These are phyloP conservation scores for Ogataea saltuana DNA, from an alignment of 805 yeast genomes.

Conservation along the genomic window DNA sequence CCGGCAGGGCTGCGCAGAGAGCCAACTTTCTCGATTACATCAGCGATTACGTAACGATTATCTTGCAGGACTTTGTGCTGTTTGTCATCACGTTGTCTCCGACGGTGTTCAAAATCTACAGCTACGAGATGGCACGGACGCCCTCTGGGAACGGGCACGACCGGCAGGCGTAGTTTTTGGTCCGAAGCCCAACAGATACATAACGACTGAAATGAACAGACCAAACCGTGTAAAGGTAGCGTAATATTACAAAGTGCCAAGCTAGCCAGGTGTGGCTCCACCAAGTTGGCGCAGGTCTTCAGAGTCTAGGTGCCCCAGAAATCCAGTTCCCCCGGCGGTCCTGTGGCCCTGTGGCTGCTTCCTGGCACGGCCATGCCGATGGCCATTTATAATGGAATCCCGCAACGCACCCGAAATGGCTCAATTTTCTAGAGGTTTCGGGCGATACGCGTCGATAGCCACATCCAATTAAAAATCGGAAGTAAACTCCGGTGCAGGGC, in stretches of 20 bases:
- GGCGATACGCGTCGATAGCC: conserved; percentile 8
- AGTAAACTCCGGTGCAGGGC: conserved; percentile 6
- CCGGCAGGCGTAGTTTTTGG: too few relatives aligned
- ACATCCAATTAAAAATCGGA: conserved; percentile 8
- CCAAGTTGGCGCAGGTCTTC: too few relatives aligned
- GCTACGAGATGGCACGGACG: conserved; percentile 17
- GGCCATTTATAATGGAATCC: background rate
- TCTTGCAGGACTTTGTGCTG: conserved; percentile 22
- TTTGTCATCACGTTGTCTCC: conserved; percentile 24
- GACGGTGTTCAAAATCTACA: conserved; percentile 18
- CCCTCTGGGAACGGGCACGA: too few relatives aligned
- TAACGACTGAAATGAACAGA: too few relatives aligned
- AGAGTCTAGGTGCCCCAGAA: too few relatives aligned
- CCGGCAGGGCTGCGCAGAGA: background rate
- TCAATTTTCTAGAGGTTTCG: conserved; percentile 5
- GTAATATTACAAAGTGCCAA: too few relatives aligned
- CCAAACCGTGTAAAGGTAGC: too few relatives aligned
- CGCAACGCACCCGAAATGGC: background rate
- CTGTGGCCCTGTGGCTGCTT: conserved; percentile 1
- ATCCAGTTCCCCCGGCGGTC: too few relatives aligned
- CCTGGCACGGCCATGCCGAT: conserved; percentile 1
- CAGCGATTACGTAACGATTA: conserved; percentile 8
- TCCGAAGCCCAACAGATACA: too few relatives aligned
- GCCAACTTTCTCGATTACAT: background rate
- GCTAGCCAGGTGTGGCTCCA: too few relatives aligned